phyloP scores from a whole-genome alignment of 2,329 filamentous ascomycete genomes.

The Dryadomyces quercivorus region DNA sequence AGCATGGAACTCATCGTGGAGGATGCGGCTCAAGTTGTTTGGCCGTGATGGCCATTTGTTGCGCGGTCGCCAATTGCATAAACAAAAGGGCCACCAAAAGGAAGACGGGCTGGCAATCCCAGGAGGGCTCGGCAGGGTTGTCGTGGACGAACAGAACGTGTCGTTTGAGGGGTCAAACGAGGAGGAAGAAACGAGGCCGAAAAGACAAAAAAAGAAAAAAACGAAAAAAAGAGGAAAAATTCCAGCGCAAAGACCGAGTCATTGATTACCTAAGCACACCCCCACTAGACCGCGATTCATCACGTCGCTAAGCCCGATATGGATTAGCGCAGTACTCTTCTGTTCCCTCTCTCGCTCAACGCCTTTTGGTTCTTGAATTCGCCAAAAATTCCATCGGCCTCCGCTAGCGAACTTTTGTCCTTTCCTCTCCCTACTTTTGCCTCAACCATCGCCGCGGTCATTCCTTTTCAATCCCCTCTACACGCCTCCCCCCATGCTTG shows the following conservation, averaged over 20 bases:
- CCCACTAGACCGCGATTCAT: constrained; percentile 7
- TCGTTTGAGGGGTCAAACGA: not conserved
- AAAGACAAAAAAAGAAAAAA: not conserved
- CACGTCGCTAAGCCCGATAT: constrained; percentile 1
- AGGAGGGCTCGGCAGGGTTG: no score
- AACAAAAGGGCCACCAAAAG: not conserved
- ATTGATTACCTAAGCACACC: not conserved
- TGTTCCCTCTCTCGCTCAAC: constrained; percentile 4
- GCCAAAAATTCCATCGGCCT: constrained; percentile 9
- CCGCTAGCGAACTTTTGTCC: not conserved
- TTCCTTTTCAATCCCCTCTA: not conserved
- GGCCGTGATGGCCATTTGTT: not conserved
- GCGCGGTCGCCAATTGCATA: not conserved
- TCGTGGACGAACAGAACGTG: not conserved
- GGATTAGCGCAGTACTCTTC: constrained; percentile 5
- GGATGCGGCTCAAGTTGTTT: no score
- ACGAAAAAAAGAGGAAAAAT: not conserved
- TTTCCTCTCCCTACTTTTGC: constrained; percentile 3
- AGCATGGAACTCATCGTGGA: constrained; percentile 29
- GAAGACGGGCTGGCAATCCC: no score
- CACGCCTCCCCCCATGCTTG: constrained; percentile 3
- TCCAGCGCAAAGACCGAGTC: no score
- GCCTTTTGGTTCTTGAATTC: constrained; percentile 5
- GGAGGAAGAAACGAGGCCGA: not conserved
- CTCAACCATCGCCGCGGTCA: constrained; percentile 3